These are phyloP conservation scores for Marchantia paleacea DNA, from an alignment of 225 moss, liverwort and hornwort species.

Conservation along the genomic window DNA sequence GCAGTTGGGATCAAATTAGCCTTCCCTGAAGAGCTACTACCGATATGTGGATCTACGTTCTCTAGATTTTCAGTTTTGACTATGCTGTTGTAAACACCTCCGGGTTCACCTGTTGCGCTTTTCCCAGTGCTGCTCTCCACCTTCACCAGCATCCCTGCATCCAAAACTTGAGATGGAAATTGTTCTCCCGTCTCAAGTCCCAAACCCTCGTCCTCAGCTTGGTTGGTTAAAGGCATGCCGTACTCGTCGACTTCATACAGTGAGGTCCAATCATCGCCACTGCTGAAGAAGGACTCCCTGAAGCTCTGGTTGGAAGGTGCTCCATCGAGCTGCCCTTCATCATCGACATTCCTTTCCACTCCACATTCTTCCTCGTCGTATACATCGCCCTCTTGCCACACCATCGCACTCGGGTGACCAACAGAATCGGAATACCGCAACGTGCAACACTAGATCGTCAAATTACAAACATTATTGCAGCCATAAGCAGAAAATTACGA, in stretches of 20 bases:
- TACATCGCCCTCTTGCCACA: slow-evolving; percentile 7
- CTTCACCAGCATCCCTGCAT: not conserved
- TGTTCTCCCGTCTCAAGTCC: not conserved
- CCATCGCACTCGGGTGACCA: not conserved
- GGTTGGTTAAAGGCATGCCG: slow-evolving; percentile 54
- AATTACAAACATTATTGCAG: no score
- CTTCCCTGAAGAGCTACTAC: slow-evolving; percentile 6
- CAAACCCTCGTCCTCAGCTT: not conserved
- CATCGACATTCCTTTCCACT: not conserved
- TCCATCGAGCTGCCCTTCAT: not conserved
- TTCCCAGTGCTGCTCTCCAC: not conserved
- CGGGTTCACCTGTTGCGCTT: not conserved
- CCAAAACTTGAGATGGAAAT: not conserved
- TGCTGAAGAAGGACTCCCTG: slow-evolving; percentile 65
- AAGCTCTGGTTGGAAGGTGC: slow-evolving; percentile 47
- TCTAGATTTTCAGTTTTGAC: not conserved
- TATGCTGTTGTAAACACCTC: not conserved
- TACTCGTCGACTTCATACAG: slow-evolving; percentile 80
- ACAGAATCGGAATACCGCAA: not conserved
- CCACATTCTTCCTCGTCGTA: not conserved
- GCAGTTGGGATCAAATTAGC: not conserved
- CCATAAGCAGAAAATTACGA: not conserved
- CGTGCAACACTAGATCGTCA: not conserved
- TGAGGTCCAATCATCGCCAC: slow-evolving; percentile 73
- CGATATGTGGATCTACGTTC: not conserved